A percentile compares a stretch with the other conserved stretches of the same genome.
phyloP scores from a whole-genome alignment of 1,284 basidiomycete genomes.

The Cystobasidium sp. region DNA sequence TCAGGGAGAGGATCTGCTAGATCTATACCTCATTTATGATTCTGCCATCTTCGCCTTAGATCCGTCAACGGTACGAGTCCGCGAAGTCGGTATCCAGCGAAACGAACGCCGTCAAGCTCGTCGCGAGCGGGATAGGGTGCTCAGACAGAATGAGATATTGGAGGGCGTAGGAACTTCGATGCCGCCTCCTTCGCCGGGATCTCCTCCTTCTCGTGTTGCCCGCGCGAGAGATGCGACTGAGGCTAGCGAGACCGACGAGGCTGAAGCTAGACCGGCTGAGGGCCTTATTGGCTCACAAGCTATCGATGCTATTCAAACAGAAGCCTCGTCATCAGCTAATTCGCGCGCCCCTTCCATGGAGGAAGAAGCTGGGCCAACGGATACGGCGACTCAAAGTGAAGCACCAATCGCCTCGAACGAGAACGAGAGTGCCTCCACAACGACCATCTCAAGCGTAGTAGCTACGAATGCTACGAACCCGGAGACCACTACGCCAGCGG shows the following conservation, averaged over 20 bases:
- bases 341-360: too few relatives aligned
- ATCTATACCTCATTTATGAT: constrained; percentile 70
- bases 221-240: neutral
- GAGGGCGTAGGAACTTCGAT: neutral
- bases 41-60: constrained; percentile 87
- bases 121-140: constrained; percentile 70
- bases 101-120: constrained; percentile 80
- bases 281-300: neutral
- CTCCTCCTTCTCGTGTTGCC: neutral
- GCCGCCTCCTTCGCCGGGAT: neutral
- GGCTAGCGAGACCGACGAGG: neutral
- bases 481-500: neutral
- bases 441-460: too few relatives aligned
- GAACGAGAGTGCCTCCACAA: too few relatives aligned
- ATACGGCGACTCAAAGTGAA: too few relatives aligned
- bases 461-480: too few relatives aligned
- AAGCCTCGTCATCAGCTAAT: too few relatives aligned
- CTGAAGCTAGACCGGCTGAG: too few relatives aligned
- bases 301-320: too few relatives aligned
- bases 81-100: constrained; percentile 82
- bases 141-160: constrained; percentile 59
- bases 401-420: too few relatives aligned
- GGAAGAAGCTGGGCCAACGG: too few relatives aligned
- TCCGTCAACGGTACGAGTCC: constrained; percentile 84
- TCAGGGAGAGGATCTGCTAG: constrained; percentile 86